These are phyloP conservation scores for Leishmania gerbilli DNA, from an alignment of 208 protist genomes.

Conservation along the genomic window DNA sequence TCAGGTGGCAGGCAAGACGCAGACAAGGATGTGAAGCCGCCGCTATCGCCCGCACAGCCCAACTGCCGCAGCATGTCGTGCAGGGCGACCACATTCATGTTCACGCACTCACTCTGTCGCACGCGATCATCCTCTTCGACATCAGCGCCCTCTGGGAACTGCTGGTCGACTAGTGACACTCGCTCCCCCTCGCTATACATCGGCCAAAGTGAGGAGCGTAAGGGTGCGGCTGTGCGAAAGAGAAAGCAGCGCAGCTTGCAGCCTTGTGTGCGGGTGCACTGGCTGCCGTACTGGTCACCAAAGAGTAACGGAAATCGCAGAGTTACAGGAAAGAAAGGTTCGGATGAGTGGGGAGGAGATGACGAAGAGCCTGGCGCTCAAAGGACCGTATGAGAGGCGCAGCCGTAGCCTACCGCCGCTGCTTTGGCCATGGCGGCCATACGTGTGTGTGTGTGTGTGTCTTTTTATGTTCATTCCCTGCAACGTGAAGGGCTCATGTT, in stretches of 20 bases:
- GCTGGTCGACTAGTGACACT: constrained; percentile 32
- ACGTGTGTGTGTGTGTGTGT: neutral
- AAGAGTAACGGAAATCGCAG: neutral
- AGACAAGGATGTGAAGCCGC: neutral
- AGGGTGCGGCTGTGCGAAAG: neutral
- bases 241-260: neutral
- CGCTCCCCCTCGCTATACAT: constrained; percentile 28
- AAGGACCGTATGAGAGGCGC: neutral
- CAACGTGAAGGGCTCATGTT: neutral
- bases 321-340: constrained; percentile 6
- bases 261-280: neutral
- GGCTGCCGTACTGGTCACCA: neutral
- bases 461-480: neutral
- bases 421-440: neutral
- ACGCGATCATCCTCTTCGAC: constrained; percentile 49
- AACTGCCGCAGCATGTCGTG: constrained; percentile 25
- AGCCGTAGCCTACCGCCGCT: neutral
- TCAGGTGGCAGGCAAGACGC: constrained; percentile 31
- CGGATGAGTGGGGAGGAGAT: constrained; percentile 20
- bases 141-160: constrained; percentile 36
- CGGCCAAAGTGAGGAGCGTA: neutral
- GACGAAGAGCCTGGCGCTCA: neutral
- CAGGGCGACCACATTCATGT: constrained; percentile 49
- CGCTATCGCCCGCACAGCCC: neutral
- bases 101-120: constrained; percentile 72